Percentiles rank a stretch among this genome's conserved stretches.
These are phyloP conservation scores for Diaporthe citri DNA, from an alignment of 2,329 filamentous ascomycete species.

Conservation along the genomic window DNA sequence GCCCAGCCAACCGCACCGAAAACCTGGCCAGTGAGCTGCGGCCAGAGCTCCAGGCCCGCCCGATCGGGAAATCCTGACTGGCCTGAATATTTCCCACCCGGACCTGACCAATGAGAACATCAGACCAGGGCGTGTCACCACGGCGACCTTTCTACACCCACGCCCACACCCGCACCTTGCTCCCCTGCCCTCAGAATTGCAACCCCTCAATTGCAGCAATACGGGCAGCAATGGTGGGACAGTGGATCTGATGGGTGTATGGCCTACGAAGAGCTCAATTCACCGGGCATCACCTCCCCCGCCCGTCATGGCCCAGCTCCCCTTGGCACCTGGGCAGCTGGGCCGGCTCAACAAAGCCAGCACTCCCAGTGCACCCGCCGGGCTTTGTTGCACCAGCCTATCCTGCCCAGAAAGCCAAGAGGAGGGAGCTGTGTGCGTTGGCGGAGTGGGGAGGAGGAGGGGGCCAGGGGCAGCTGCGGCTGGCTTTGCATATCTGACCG, in stretches of 20 bases:
- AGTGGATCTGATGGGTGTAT: not conserved
- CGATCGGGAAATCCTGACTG: not conserved
- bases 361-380: not conserved
- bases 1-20: not conserved
- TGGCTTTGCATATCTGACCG: not conserved
- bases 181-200: not conserved
- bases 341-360: not conserved
- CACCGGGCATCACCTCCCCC: not conserved
- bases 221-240: not conserved
- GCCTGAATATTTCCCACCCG: not conserved
- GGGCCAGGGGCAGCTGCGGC: not conserved
- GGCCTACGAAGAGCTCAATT: not conserved
- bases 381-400: not conserved
- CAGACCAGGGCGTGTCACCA: not conserved
- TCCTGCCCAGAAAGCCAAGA: not conserved
- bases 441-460: not conserved
- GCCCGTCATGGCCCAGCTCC: not conserved
- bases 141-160: not conserved
- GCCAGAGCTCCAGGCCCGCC: no score
- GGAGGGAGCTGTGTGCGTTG: not conserved
- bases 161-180: not conserved
- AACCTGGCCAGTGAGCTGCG: no score
- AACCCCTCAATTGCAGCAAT: not conserved
- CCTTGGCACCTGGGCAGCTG: not conserved
- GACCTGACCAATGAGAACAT: not conserved